phyloP scores from a whole-genome alignment of 805 yeast genomes.

The Metschnikowia shivogae region DNA sequence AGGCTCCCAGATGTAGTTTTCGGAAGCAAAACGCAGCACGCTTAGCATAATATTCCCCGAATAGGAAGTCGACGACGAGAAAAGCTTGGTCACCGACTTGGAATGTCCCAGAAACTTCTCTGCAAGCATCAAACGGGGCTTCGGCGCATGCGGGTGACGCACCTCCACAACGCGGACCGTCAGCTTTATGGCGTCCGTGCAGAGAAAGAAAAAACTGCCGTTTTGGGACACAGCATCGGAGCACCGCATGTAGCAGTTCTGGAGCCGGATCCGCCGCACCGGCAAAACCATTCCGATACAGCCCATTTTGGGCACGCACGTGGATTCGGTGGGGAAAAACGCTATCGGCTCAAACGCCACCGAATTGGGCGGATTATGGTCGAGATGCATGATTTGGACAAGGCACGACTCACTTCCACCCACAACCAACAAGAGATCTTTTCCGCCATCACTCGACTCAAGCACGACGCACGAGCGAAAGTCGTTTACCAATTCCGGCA shows the following conservation, averaged over 20 bases:
- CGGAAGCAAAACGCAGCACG: conserved; percentile 33
- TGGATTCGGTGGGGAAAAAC: conserved; percentile 6
- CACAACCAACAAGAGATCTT: conserved; percentile 37
- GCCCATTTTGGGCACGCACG: conserved; percentile 11
- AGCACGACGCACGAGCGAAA: conserved; percentile 7
- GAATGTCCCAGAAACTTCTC: conserved; percentile 79
- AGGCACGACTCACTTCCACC: conserved; percentile 35
- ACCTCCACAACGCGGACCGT: conserved; percentile 28
- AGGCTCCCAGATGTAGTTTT: conserved; percentile 44
- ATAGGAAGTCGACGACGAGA: conserved; percentile 49
- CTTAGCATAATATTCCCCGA: conserved; percentile 31
- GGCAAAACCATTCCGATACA: not conserved
- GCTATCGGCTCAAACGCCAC: conserved; percentile 39
- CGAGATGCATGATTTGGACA: conserved; percentile 48
- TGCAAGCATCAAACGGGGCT: conserved; percentile 15
- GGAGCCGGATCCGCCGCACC: not conserved
- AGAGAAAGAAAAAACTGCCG: conserved; percentile 19
- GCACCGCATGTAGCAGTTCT: conserved; percentile 6
- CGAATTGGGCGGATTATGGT: conserved; percentile 52
- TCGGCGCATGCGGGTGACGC: conserved; percentile 9
- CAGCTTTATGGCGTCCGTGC: conserved; percentile 37
- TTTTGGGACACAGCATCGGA: not conserved
- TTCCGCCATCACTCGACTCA: conserved; percentile 6
- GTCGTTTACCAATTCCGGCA: conserved; percentile 11
- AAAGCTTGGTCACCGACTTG: conserved; percentile 66